Percentiles rank a stretch among this genome's conserved stretches.
Conservation (phyloP, 805 yeast genomes). For the Candida andamanensis region DNA sequence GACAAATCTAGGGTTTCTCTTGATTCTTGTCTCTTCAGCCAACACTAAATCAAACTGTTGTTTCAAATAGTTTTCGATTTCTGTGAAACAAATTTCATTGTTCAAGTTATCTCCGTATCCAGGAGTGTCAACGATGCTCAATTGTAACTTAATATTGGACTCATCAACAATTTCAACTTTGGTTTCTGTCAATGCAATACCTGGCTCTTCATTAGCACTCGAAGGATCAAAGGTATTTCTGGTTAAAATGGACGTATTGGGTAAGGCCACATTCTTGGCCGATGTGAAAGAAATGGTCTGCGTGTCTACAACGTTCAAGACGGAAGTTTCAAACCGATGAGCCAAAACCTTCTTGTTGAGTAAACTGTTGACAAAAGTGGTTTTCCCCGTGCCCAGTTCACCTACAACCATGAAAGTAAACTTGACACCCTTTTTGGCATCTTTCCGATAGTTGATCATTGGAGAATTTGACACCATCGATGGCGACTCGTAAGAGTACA, state of each 20-base stretch:
- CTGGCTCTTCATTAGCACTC: slow-evolving; percentile 62
- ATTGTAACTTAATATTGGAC: slow-evolving; percentile 47
- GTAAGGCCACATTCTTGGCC: slow-evolving; percentile 51
- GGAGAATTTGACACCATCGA: slow-evolving; percentile 29
- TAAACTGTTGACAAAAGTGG: slow-evolving; percentile 67
- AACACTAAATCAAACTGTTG: slow-evolving; percentile 75
- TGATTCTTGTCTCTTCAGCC: slow-evolving; percentile 82
- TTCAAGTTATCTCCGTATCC: slow-evolving; percentile 77
- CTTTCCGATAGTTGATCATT: slow-evolving; percentile 53
- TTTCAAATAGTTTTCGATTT: slow-evolving; percentile 60
- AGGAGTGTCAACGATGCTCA: slow-evolving; percentile 65
- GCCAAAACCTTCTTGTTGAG: slow-evolving; percentile 58
- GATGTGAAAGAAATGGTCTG: slow-evolving; percentile 53
- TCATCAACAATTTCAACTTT: slow-evolving; percentile 58
- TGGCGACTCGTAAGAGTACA: slow-evolving; percentile 23
- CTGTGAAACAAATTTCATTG: slow-evolving; percentile 61
- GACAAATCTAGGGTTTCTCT: slow-evolving; percentile 77
- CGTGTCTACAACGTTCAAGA: slow-evolving; percentile 24
- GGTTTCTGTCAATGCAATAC: slow-evolving; percentile 68
- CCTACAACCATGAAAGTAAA: slow-evolving; percentile 74
- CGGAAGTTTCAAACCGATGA: slow-evolving; percentile 45
- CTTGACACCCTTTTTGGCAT: slow-evolving; percentile 66
- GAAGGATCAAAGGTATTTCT: slow-evolving; percentile 56
- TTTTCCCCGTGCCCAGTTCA: slow-evolving; percentile 70
- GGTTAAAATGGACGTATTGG: slow-evolving; percentile 52